A percentile compares a stretch with the other conserved stretches of the same genome.
Conservation (phyloP, 2,329 filamentous ascomycete species). For the Lachnellula occidentalis region DNA sequence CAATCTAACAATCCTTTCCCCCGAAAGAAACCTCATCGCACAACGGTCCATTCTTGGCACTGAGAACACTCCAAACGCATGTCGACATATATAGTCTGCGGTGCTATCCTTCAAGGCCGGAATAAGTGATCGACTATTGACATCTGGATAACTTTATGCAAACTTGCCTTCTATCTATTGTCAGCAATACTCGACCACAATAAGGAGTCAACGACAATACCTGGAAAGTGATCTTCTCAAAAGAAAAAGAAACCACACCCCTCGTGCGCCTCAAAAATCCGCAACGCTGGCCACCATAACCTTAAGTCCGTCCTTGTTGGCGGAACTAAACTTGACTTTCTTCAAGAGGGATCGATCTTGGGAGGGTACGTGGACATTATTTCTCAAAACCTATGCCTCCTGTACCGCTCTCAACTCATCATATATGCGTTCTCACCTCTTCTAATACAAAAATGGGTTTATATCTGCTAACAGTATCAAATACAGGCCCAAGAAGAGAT, state of each 20-base stretch:
- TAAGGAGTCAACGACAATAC: slow-evolving; percentile 1
- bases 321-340: slow-evolving; percentile 1
- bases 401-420: neutral
- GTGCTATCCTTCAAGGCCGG: neutral
- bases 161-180: neutral
- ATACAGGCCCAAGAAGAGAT: slow-evolving; percentile 5
- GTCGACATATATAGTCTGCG: neutral
- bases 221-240: neutral
- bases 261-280: slow-evolving; percentile 4
- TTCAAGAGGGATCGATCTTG: slow-evolving; percentile 9
- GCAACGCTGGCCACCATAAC: slow-evolving; percentile 22
- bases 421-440: neutral
- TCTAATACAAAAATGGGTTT: neutral
- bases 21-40: neutral
- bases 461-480: slow-evolving; percentile 11
- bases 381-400: neutral
- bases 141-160: slow-evolving; percentile 10
- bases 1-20: neutral
- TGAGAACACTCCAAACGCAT: neutral
- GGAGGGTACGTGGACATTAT: slow-evolving; percentile 12
- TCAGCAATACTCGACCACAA: neutral
- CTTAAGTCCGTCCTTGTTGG: slow-evolving; percentile 14
- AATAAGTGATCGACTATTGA: slow-evolving; percentile 9
- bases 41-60: neutral
- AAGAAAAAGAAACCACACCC: neutral